Evolutionary conservation across 495 filamentous ascomycete genomes (phyloP).

Genomic region (Trichoderma erinaceum): DNA sequence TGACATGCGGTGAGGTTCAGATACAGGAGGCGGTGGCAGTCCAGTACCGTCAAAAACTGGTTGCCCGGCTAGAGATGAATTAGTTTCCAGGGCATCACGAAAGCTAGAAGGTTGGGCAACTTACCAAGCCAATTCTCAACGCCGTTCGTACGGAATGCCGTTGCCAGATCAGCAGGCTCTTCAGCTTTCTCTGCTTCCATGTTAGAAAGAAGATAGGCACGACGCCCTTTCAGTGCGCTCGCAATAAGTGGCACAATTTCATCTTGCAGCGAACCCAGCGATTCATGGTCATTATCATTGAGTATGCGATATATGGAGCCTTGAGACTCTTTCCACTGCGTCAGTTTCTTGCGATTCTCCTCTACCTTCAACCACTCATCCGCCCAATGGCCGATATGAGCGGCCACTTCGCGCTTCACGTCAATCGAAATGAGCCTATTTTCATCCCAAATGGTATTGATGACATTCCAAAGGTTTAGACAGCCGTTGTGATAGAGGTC

Average conservation of each 20-base stretch:
- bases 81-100: not conserved
- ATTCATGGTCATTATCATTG: slow-evolving; percentile 3
- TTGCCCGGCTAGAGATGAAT: not conserved
- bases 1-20: not conserved
- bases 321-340: slow-evolving; percentile 19
- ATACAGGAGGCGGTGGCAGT: not conserved
- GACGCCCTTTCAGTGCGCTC: not conserved
- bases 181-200: not conserved
- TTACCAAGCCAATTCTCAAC: slow-evolving; percentile 7
- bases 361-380: slow-evolving; percentile 21
- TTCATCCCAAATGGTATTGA: slow-evolving; percentile 28
- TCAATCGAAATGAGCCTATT: slow-evolving; percentile 21
- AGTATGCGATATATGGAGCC: slow-evolving; percentile 26
- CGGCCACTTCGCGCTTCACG: not conserved
- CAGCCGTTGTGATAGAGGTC: slow-evolving; percentile 44
- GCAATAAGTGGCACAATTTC: not conserved
- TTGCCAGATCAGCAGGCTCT: not conserved
- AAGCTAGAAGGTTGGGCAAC: not conserved
- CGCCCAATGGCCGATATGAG: slow-evolving; percentile 21
- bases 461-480: slow-evolving; percentile 38
- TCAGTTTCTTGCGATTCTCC: slow-evolving; percentile 21
- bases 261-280: slow-evolving; percentile 1
- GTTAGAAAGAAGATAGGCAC: not conserved
- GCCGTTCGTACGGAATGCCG: not conserved
- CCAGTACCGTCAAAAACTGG: not conserved